Percentiles rank a stretch among this genome's conserved stretches.
These are phyloP conservation scores for Cenchrus fungigraminus DNA, from an alignment of 176 grass and related monocot species.

Conservation along the genomic window DNA sequence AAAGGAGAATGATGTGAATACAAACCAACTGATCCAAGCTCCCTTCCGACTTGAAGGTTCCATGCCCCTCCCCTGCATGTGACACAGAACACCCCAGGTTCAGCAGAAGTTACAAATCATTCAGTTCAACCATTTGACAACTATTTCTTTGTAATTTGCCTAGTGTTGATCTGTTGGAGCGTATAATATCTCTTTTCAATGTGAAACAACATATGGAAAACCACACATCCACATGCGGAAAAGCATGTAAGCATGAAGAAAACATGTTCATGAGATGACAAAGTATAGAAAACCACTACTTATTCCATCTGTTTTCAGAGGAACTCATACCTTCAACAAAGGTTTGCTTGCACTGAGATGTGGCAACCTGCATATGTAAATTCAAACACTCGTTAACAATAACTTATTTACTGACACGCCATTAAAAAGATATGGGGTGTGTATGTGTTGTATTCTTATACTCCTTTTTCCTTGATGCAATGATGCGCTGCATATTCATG, in stretches of 20 bases:
- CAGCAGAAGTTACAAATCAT: background rate
- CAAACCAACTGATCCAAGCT: conserved; percentile 44
- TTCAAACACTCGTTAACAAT: conserved; percentile 29
- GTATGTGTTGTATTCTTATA: background rate
- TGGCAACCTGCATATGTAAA: conserved; percentile 38
- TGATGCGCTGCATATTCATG: background rate
- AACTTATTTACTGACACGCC: conserved; percentile 2
- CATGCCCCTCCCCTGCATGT: conserved; percentile 48
- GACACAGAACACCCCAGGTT: conserved; percentile 17
- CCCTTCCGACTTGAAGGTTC: conserved; percentile 13
- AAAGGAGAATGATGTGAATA: background rate
- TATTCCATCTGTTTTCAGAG: conserved; percentile 32
- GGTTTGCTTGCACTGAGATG: conserved; percentile 42
- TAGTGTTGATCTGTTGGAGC: background rate
- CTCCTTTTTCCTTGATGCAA: background rate
- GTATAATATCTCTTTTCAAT: background rate
- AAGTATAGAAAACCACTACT: background rate
- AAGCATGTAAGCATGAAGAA: conserved; percentile 28
- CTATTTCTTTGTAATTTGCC: background rate
- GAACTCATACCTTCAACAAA: conserved; percentile 44
- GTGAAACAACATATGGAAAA: background rate
- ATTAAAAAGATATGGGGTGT: background rate
- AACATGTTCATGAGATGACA: background rate
- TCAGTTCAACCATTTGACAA: conserved; percentile 20
- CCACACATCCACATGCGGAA: background rate